Percentiles rank a stretch among this genome's conserved stretches.
These are phyloP conservation scores for Obelidium mucronatum DNA, from an alignment of 192 early-diverging fungal species.

Conservation along the genomic window DNA sequence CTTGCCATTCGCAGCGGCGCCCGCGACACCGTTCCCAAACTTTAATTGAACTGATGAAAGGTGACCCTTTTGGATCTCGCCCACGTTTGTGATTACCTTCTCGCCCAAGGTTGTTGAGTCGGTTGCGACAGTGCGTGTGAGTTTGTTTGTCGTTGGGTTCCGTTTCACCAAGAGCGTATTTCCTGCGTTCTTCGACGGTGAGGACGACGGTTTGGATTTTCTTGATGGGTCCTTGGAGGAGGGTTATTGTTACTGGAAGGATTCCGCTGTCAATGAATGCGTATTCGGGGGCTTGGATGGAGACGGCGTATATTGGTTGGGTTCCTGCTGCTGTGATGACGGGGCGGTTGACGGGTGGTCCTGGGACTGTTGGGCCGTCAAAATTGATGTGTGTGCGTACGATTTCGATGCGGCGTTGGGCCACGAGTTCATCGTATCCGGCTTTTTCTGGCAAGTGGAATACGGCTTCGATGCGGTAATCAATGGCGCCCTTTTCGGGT, in stretches of 20 bases:
- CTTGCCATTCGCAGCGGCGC: background rate
- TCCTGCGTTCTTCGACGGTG: background rate
- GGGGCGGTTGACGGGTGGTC: background rate
- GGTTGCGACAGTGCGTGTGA: background rate
- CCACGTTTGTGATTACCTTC: slow-evolving; percentile 7
- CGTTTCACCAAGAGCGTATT: too few relatives aligned
- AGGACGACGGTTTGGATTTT: slow-evolving; percentile 1
- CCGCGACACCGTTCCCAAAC: slow-evolving; percentile 15
- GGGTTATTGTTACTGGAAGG: background rate
- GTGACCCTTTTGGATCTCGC: background rate
- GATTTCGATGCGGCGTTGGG: slow-evolving; percentile 24
- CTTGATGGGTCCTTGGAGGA: background rate
- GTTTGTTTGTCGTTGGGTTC: too few relatives aligned
- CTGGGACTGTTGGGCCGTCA: background rate
- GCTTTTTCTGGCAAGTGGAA: slow-evolving; percentile 8
- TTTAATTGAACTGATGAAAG: background rate
- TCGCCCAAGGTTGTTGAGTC: background rate
- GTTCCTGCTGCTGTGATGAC: too few relatives aligned
- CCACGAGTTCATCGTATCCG: slow-evolving; percentile 16
- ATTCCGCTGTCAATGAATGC: slow-evolving; percentile 16
- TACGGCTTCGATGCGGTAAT: slow-evolving; percentile 25
- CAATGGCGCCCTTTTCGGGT: slow-evolving; percentile 15
- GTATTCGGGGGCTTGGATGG: background rate
- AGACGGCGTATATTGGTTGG: too few relatives aligned
- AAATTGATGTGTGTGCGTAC: slow-evolving; percentile 5